Evolutionary conservation across 345 rosid genomes (phyloP).

Genomic region (Toxicodendron radicans): DNA sequence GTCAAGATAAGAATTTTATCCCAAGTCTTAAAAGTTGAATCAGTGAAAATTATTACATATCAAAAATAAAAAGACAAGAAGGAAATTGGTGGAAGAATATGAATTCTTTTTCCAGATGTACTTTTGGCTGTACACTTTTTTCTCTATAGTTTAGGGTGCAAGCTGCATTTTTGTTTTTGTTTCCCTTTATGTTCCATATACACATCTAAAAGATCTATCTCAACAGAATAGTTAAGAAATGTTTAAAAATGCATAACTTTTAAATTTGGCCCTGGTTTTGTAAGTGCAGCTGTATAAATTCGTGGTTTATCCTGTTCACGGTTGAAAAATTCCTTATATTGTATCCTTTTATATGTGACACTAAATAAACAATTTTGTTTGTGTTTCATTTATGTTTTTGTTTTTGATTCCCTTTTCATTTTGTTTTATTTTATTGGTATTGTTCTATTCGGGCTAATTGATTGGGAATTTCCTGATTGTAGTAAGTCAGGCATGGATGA

Average conservation of each 20-base stretch:
- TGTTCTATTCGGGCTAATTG: too few species aligned
- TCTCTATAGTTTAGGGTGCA: background rate
- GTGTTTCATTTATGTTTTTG: background rate
- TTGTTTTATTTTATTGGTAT: too few species aligned
- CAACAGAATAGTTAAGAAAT: background rate
- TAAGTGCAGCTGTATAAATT: background rate
- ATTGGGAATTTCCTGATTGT: too few species aligned
- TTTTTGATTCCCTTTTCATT: background rate
- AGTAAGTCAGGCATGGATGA: too few species aligned
- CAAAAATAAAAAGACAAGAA: background rate
- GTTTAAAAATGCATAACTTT: background rate
- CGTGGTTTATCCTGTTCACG: background rate
- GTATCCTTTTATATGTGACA: background rate
- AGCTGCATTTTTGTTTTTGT: background rate
- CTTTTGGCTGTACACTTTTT: background rate
- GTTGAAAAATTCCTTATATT: background rate
- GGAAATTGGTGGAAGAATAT: background rate
- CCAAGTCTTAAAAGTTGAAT: too few species aligned
- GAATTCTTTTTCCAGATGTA: background rate
- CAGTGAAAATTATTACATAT: background rate
- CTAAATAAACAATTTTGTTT: background rate
- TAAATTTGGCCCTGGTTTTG: background rate
- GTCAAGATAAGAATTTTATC: too few species aligned
- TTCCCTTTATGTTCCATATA: background rate
- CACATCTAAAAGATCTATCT: background rate